These are phyloP conservation scores for Ascocoryne sarcoides DNA, from an alignment of 2,329 filamentous ascomycete species.

Conservation along the genomic window DNA sequence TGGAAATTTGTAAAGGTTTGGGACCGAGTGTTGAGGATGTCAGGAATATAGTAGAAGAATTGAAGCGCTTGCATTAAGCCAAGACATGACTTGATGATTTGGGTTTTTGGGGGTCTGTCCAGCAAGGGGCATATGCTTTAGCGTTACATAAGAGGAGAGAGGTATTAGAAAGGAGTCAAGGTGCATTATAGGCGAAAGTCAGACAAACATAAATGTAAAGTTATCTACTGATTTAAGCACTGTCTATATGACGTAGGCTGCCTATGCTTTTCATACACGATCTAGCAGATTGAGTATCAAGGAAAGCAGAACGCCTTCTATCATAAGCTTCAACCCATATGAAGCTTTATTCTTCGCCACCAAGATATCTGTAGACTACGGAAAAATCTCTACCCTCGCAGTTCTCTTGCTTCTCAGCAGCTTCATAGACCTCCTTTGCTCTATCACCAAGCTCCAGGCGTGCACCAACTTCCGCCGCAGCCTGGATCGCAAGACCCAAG, in stretches of 20 bases:
- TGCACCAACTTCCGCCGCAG: conserved; percentile 58
- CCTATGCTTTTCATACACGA: too few species aligned
- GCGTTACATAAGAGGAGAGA: not conserved
- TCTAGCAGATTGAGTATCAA: too few species aligned
- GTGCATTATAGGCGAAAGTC: not conserved
- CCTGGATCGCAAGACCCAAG: conserved; percentile 61
- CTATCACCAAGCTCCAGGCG: conserved; percentile 54
- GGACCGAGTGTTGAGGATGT: conserved; percentile 55
- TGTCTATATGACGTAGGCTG: too few species aligned
- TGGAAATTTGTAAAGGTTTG: conserved; percentile 43
- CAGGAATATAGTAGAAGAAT: conserved; percentile 51
- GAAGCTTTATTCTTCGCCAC: conserved; percentile 20
- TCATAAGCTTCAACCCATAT: too few species aligned
- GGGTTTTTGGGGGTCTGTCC: not conserved
- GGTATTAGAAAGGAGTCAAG: not conserved
- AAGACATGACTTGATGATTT: too few species aligned
- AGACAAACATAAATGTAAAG: too few species aligned
- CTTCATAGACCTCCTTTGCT: conserved; percentile 59
- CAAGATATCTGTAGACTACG: conserved; percentile 67
- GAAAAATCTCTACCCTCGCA: conserved; percentile 71
- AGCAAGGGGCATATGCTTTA: not conserved
- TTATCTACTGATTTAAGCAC: too few species aligned
- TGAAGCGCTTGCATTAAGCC: conserved; percentile 53
- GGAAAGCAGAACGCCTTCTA: too few species aligned
- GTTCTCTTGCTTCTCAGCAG: conserved; percentile 49